phyloP scores from a whole-genome alignment of 73 alveolate genomes.

The Loxodes magnus region DNA sequence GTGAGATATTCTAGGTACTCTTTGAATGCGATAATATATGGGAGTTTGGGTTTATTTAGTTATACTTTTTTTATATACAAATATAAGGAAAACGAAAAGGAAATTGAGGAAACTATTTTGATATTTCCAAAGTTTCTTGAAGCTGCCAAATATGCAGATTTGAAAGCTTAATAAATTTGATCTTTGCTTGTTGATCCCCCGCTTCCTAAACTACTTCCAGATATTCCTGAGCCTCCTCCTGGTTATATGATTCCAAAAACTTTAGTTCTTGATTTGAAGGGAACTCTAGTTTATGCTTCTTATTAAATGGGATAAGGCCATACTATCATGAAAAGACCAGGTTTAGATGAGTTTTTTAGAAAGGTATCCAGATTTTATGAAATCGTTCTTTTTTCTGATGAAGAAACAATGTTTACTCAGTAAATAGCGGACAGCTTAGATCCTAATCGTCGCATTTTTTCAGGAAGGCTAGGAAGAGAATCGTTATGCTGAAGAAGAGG shows the following conservation, averaged over 20 bases:
- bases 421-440: conserved; percentile 46
- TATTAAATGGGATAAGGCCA: conserved; percentile 47
- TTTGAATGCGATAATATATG: too few species aligned
- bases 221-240: conserved; percentile 59
- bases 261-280: conserved; percentile 56
- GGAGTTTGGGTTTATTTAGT: too few species aligned
- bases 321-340: conserved; percentile 69
- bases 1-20: too few species aligned
- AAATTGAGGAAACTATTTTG: too few species aligned
- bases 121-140: conserved; percentile 1
- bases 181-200: conserved; percentile 41
- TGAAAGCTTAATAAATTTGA: neutral
- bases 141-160: neutral
- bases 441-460: conserved; percentile 48
- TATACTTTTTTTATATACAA: too few species aligned
- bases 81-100: too few species aligned
- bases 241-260: conserved; percentile 70
- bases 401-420: conserved; percentile 47
- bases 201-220: conserved; percentile 63
- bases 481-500: conserved; percentile 57
- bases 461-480: conserved; percentile 71
- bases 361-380: conserved; percentile 59
- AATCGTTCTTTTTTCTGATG: conserved; percentile 72
- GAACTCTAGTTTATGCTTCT: conserved; percentile 54
- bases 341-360: conserved; percentile 53